Evolutionary conservation across 1,284 basidiomycete species (phyloP).

Genomic region (Leccinum subatratum): DNA sequence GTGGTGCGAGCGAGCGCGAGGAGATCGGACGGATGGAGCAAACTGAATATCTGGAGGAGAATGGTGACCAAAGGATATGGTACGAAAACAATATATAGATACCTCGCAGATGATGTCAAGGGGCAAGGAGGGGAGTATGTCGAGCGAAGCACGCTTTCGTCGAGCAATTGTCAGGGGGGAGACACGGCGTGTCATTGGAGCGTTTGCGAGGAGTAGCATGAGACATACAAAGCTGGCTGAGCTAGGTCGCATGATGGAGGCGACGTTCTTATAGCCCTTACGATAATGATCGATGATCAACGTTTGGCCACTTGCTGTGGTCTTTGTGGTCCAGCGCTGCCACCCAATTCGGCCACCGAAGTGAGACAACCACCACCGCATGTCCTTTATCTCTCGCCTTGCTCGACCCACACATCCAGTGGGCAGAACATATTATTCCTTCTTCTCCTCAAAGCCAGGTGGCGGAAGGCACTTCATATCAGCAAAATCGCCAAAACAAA

Average conservation of each 20-base stretch:
- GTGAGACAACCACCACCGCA: constrained; percentile 11
- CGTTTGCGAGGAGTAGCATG: not conserved
- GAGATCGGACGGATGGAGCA: constrained; percentile 29
- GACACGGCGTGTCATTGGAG: not conserved
- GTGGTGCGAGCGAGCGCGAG: constrained; percentile 31
- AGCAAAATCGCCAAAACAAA: constrained; percentile 57
- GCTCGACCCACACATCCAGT: constrained; percentile 35
- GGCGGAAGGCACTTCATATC: constrained; percentile 72
- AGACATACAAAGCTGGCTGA: constrained; percentile 14
- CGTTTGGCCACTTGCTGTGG: not conserved
- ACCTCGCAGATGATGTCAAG: constrained; percentile 29
- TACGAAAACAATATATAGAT: not conserved
- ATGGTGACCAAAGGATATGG: not conserved
- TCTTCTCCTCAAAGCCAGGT: constrained; percentile 72
- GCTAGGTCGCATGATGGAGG: not conserved
- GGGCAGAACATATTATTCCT: constrained; percentile 65
- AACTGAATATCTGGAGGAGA: constrained; percentile 26
- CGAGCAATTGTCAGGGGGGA: constrained; percentile 2
- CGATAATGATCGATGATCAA: not conserved
- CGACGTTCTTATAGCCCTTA: constrained; percentile 8
- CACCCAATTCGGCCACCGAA: not conserved
- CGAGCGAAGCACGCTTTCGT: constrained; percentile 23
- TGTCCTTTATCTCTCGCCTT: constrained; percentile 47
- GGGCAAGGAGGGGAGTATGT: constrained; percentile 23
- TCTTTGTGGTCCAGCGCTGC: not conserved